Base-by-base conservation (phyloP, 2,329 filamentous ascomycete species). In the Phaeosphaeria sp. region DNA sequence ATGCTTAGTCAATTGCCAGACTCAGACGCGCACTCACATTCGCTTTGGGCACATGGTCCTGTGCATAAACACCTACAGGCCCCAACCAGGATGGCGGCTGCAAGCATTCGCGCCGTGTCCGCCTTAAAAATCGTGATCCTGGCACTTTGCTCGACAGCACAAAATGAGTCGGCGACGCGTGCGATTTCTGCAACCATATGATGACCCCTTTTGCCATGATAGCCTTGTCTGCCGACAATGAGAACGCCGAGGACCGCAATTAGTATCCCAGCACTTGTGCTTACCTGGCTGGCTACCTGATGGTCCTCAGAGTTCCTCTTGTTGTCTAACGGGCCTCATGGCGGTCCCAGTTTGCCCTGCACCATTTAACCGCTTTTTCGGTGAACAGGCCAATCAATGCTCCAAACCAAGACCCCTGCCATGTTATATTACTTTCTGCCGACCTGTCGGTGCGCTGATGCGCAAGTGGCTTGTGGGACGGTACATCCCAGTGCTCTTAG, bases 301-400 rank as follows among this genome's bases (percentile, higher is more conserved):
- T 56, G 58, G 6, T 11, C 30, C 30, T 36, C 13, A 22, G 27
- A 20, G 44, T 46, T 46, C 22, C 6, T 36, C 30, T 60, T 56
- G 50, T 56, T 56, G 62, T 56, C 43, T 52, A 63, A 60, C 59
- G 57, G 65, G 52, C 64, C 62, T 61, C 51, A 36, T 46, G 48
- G 58, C 56, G 66, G 54, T 56, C 64, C 55, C 33, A 59, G 62
- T 67, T 30, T 43, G 53, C 61, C 56, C 63, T 63, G 68, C 70
- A 65, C 58, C 63, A 74, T 73, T 75, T 71, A 72, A 65, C 73
- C 72, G 67, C 72, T 68, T 70, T 69, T 73, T 73, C 61, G 43
- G 50, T 25, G 22, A 36, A 25, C 9, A 17, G 54, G 52, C 73
- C 71, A 75, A 70, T 75, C 66, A 71, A 10, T 51, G 42, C 10